These are phyloP conservation scores for Kluyveromyces aestuarii DNA, from an alignment of 805 yeast genomes.

Conservation along the genomic window DNA sequence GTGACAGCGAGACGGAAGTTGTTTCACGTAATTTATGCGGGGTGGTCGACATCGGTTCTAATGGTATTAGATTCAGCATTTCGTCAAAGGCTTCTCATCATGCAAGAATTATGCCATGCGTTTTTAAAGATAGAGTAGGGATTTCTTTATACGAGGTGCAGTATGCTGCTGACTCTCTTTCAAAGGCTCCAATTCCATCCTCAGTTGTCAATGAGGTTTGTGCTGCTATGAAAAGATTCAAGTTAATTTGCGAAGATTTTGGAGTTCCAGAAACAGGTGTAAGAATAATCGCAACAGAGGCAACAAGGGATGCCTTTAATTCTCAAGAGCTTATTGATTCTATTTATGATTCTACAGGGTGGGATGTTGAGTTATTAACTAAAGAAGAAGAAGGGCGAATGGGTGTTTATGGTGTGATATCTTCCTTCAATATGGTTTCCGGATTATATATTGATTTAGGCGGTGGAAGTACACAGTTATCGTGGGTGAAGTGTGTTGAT, in stretches of 20 bases:
- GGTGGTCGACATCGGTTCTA: conserved; percentile 70
- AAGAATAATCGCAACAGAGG: conserved; percentile 65
- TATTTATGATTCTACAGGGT: conserved; percentile 49
- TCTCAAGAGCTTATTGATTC: conserved; percentile 49
- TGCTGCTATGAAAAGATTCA: conserved; percentile 57
- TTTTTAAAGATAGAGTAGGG: conserved; percentile 65
- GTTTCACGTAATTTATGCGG: conserved; percentile 52
- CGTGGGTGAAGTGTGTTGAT: conserved; percentile 53
- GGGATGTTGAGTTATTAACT: conserved; percentile 53
- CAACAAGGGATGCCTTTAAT: conserved; percentile 61
- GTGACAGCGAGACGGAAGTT: conserved; percentile 39
- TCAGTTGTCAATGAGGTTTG: conserved; percentile 51
- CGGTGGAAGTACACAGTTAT: conserved; percentile 59
- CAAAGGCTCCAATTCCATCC: conserved; percentile 45
- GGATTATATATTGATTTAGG: conserved; percentile 70
- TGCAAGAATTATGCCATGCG: conserved; percentile 70
- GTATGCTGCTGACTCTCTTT: conserved; percentile 30
- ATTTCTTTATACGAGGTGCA: conserved; percentile 61
- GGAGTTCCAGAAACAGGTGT: conserved; percentile 57
- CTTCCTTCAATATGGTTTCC: conserved; percentile 55
- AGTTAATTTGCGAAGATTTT: conserved; percentile 61
- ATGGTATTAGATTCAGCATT: conserved; percentile 64
- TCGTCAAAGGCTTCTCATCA: conserved; percentile 60
- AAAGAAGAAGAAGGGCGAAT: conserved; percentile 58
- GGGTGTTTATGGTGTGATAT: conserved; percentile 67